Conservation (phyloP, 345 rosid species). For the Moringa oleifera region DNA sequence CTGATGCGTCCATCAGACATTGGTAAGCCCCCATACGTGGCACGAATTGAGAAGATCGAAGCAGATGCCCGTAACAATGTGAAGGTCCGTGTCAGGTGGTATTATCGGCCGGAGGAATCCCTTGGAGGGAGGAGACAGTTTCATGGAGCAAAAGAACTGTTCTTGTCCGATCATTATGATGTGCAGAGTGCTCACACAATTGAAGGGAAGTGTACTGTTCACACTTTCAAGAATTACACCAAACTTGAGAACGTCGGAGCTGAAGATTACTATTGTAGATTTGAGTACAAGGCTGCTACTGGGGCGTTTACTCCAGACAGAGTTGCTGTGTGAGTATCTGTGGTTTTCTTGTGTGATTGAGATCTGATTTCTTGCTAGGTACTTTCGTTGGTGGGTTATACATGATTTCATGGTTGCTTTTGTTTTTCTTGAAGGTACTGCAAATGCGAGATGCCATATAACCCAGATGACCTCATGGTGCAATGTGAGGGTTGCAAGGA, state of each 20-base stretch:
- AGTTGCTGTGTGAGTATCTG: conserved; percentile 79
- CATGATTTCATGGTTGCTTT: conserved; percentile 2
- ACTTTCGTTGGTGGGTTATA: conserved; percentile 13
- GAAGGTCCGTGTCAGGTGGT: conserved; percentile 79
- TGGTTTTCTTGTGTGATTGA: conserved; percentile 10
- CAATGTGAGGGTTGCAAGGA: conserved; percentile 91
- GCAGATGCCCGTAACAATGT: conserved; percentile 56
- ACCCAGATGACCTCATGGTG: conserved; percentile 91
- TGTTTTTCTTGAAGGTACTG: conserved; percentile 68
- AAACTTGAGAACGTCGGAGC: conserved; percentile 71
- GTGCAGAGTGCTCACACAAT: conserved; percentile 79
- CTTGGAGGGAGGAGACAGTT: conserved; percentile 82
- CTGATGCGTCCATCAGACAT: conserved; percentile 79
- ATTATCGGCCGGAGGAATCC: conserved; percentile 84
- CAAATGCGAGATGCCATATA: conserved; percentile 92
- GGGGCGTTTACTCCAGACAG: conserved; percentile 80
- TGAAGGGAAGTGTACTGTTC: conserved; percentile 81
- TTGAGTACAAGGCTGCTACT: conserved; percentile 82
- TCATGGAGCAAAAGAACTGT: conserved; percentile 87
- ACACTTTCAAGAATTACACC: conserved; percentile 69
- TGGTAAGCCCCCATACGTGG: conserved; percentile 73
- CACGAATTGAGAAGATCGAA: conserved; percentile 77
- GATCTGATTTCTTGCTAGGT: neutral
- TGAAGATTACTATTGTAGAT: conserved; percentile 80
- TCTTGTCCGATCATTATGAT: conserved; percentile 79